A percentile compares a stretch with the other conserved stretches of the same genome.
These are phyloP conservation scores for Fomitopsis palustris DNA, from an alignment of 1,284 basidiomycete species.

Conservation along the genomic window DNA sequence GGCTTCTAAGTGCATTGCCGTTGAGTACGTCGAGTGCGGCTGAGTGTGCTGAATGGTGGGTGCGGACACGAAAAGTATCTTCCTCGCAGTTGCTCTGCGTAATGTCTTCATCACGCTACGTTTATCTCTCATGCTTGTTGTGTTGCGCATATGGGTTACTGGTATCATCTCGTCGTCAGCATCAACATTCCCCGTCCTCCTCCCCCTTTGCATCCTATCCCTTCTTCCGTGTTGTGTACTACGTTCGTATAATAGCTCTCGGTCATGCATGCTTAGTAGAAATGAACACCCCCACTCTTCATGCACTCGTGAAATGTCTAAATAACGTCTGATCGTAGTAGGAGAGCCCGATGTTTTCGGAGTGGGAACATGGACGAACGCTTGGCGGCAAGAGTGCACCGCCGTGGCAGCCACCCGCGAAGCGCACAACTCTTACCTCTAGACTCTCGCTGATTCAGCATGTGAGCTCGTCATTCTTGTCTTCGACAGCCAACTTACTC, in stretches of 20 bases:
- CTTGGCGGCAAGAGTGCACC: too few species aligned
- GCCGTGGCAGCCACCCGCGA: too few species aligned
- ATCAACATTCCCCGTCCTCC: too few species aligned
- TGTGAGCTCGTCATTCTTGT: too few species aligned
- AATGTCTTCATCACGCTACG: background rate
- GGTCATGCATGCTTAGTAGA: background rate
- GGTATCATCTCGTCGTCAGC: background rate
- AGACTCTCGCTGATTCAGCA: too few species aligned
- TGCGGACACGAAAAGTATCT: background rate
- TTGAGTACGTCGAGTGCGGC: background rate
- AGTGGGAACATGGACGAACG: too few species aligned
- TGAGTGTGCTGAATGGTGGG: background rate
- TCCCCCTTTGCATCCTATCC: too few species aligned
- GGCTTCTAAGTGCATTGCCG: constrained; percentile 27
- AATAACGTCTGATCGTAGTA: too few species aligned
- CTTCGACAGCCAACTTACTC: too few species aligned
- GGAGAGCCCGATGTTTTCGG: too few species aligned
- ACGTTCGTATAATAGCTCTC: background rate
- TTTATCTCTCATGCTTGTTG: background rate
- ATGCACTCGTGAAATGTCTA: background rate
- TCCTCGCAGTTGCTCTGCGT: background rate
- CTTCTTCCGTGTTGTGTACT: background rate
- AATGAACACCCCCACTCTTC: background rate
- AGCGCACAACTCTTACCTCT: too few species aligned
- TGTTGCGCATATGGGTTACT: background rate